Conservation (phyloP, 2,329 filamentous ascomycete genomes). For the Diaporthe citrichinensis region DNA sequence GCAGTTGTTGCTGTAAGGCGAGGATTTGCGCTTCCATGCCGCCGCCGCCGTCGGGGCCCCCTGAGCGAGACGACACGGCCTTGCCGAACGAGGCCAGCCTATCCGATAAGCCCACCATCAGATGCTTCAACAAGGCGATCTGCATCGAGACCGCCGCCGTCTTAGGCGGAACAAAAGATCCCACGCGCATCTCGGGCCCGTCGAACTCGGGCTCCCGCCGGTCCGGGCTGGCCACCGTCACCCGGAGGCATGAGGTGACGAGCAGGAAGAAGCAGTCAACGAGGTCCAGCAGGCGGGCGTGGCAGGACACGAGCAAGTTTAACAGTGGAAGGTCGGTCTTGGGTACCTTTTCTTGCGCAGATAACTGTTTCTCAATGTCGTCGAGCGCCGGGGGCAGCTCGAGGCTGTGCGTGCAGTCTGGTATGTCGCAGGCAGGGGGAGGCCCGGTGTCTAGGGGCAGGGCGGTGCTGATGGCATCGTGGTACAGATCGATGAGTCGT, state of each 20-base stretch:
- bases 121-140: slow-evolving; percentile 50
- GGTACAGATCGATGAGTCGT: slow-evolving; percentile 54
- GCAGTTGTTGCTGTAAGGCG: slow-evolving; percentile 22
- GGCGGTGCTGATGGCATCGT: slow-evolving; percentile 47
- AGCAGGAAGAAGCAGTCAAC: slow-evolving; percentile 53
- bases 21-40: slow-evolving; percentile 1
- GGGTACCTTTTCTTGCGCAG: slow-evolving; percentile 20
- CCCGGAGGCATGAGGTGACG: slow-evolving; percentile 50
- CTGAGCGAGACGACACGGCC: neutral
- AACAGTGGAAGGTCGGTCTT: slow-evolving; percentile 54
- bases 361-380: slow-evolving; percentile 39
- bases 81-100: slow-evolving; percentile 13
- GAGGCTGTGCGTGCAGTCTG: slow-evolving; percentile 53
- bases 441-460: slow-evolving; percentile 36
- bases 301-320: slow-evolving; percentile 55
- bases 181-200: slow-evolving; percentile 58
- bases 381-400: slow-evolving; percentile 42
- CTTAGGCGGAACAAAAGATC: slow-evolving; percentile 54
- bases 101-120: slow-evolving; percentile 47
- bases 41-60: no score
- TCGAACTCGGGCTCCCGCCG: slow-evolving; percentile 51
- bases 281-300: slow-evolving; percentile 54
- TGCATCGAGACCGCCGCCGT: slow-evolving; percentile 52
- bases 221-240: slow-evolving; percentile 47
- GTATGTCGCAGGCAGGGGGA: slow-evolving; percentile 47